Conservation (phyloP, 495 filamentous ascomycete species). For the Lasiosphaeria miniovina region DNA sequence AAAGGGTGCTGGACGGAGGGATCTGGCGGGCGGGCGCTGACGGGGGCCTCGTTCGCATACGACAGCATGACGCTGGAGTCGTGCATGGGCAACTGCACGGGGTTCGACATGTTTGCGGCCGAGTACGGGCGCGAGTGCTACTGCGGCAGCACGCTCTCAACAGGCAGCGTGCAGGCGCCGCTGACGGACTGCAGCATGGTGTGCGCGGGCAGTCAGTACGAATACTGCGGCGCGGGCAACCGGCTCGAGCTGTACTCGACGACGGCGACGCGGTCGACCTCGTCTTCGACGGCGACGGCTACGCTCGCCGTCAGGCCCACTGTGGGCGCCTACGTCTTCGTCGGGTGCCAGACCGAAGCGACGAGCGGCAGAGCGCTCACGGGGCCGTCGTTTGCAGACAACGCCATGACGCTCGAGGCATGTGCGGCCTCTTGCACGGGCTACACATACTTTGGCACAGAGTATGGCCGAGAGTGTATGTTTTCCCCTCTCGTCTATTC, state of each 20-base stretch:
- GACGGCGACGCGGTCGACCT: slow-evolving; percentile 34
- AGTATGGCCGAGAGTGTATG: slow-evolving; percentile 41
- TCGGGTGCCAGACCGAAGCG: slow-evolving; percentile 48
- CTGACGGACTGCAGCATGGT: slow-evolving; percentile 47
- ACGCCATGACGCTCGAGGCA: slow-evolving; percentile 42
- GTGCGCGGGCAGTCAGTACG: slow-evolving; percentile 43
- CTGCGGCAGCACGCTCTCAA: slow-evolving; percentile 46
- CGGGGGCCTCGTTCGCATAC: slow-evolving; percentile 37
- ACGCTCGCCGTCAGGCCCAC: slow-evolving; percentile 32
- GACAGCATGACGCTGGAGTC: slow-evolving; percentile 50
- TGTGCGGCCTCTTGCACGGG: slow-evolving; percentile 39
- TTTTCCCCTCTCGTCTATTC: not conserved
- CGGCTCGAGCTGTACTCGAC: slow-evolving; percentile 46
- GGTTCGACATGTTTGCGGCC: slow-evolving; percentile 44
- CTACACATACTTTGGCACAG: slow-evolving; percentile 41
- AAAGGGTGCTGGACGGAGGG: slow-evolving; percentile 49
- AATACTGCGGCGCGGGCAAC: slow-evolving; percentile 46
- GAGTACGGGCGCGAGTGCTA: slow-evolving; percentile 54
- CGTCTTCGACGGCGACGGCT: slow-evolving; percentile 32
- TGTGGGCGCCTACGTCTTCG: slow-evolving; percentile 36
- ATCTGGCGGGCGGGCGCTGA: slow-evolving; percentile 38
- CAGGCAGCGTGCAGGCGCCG: slow-evolving; percentile 38
- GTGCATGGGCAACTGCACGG: slow-evolving; percentile 46
- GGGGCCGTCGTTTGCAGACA: slow-evolving; percentile 19
- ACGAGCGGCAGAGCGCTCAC: slow-evolving; percentile 30